Evolutionary conservation across 495 filamentous ascomycete genomes (phyloP).

Genomic region (Aspergillus homomorphus): DNA sequence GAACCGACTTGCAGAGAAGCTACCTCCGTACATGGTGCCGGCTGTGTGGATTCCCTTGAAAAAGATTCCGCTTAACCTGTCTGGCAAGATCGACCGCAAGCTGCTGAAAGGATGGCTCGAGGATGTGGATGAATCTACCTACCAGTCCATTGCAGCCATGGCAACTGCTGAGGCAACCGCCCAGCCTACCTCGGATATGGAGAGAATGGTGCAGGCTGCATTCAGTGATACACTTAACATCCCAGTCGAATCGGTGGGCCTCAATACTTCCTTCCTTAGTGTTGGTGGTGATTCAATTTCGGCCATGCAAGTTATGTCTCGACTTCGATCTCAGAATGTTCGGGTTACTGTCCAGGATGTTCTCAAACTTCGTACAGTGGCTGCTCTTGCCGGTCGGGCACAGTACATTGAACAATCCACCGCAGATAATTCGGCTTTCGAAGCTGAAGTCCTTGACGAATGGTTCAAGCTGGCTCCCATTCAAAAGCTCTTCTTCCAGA

Average conservation of each 20-base stretch:
- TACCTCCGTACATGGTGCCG: slow-evolving; percentile 46
- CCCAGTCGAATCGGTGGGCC: slow-evolving; percentile 12
- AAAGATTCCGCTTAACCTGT: slow-evolving; percentile 31
- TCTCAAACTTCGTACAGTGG: neutral
- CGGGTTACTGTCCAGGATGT: slow-evolving; percentile 4
- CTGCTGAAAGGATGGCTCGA: slow-evolving; percentile 11
- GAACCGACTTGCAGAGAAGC: neutral
- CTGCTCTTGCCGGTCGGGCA: neutral
- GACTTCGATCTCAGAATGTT: slow-evolving; percentile 7
- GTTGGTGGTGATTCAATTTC: slow-evolving; percentile 45
- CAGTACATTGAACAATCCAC: neutral
- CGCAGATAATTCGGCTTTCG: neutral
- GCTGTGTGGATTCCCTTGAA: slow-evolving; percentile 28
- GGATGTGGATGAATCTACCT: neutral
- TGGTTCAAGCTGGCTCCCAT: slow-evolving; percentile 25
- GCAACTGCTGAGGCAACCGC: neutral
- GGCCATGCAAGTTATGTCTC: slow-evolving; percentile 53
- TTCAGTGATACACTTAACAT: slow-evolving; percentile 25
- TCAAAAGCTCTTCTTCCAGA: slow-evolving; percentile 21
- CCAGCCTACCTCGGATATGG: neutral
- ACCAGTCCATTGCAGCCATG: neutral
- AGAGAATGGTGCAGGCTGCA: slow-evolving; percentile 6
- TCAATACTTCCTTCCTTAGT: slow-evolving; percentile 24
- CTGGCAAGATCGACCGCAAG: slow-evolving; percentile 36
- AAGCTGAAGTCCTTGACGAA: slow-evolving; percentile 16